Percentiles rank a stretch among this genome's conserved stretches.
These are phyloP conservation scores for Neospermospora avenae DNA, from an alignment of 2,329 filamentous ascomycete genomes.

Conservation along the genomic window DNA sequence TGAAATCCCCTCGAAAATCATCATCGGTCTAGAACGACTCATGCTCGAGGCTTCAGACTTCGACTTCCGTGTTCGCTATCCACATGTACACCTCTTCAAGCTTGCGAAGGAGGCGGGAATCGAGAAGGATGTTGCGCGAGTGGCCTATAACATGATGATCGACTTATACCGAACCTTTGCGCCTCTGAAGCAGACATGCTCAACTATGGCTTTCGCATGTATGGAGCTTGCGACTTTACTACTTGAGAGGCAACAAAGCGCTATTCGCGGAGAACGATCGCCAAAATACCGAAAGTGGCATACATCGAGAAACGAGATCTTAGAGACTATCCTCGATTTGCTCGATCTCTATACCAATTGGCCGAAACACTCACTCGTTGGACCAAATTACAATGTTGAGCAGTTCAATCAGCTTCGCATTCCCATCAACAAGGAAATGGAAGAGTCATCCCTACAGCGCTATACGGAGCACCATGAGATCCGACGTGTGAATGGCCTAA, in stretches of 20 bases:
- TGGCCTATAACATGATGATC: conserved; percentile 77
- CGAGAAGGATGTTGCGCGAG: conserved; percentile 56
- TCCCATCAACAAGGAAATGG: conserved; percentile 76
- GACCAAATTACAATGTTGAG: conserved; percentile 68
- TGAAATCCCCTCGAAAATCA: conserved; percentile 71
- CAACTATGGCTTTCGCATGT: conserved; percentile 79
- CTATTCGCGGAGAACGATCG: conserved; percentile 44
- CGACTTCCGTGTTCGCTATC: conserved; percentile 86
- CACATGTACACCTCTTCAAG: conserved; percentile 82
- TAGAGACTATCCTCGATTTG: conserved; percentile 85
- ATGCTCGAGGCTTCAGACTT: conserved; percentile 93
- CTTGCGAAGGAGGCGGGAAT: conserved; percentile 50
- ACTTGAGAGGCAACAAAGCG: conserved; percentile 51
- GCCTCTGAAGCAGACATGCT: conserved; percentile 82
- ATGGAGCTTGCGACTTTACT: conserved; percentile 77
- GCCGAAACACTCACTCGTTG: conserved; percentile 69
- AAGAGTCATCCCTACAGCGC: conserved; percentile 57
- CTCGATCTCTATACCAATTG: conserved; percentile 92
- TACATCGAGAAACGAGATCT: conserved; percentile 46
- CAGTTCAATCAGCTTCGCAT: conserved; percentile 86
- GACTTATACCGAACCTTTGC: conserved; percentile 93
- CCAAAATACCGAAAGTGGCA: conserved; percentile 48
- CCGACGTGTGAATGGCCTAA: conserved; percentile 33
- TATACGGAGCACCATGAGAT: conserved; percentile 57
- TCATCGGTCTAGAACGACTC: conserved; percentile 86